These are phyloP conservation scores for Pontederia crassipes DNA, from an alignment of 176 grass and related monocot species.

Conservation along the genomic window DNA sequence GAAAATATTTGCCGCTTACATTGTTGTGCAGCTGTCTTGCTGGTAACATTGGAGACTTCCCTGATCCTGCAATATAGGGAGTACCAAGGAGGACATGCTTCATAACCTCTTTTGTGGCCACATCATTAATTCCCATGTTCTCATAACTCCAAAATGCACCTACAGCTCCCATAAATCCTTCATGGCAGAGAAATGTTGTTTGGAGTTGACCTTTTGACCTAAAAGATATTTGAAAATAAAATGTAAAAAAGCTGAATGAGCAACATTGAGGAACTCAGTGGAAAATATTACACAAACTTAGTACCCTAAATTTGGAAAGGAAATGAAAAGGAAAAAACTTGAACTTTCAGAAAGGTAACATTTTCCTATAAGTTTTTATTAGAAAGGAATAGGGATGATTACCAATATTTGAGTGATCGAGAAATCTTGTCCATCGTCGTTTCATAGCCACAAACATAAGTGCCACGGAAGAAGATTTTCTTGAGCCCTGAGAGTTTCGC, in stretches of 20 bases:
- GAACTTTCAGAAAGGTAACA: not conserved
- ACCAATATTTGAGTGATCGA: conserved; percentile 89
- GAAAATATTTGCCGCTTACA: conserved; percentile 27
- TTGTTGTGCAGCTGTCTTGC: conserved; percentile 26
- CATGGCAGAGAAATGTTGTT: conserved; percentile 91
- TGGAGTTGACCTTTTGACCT: conserved; percentile 99
- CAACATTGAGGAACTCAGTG: not conserved
- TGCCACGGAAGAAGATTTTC: conserved; percentile 91
- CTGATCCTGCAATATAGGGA: conserved; percentile 55
- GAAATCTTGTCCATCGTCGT: conserved; percentile 99
- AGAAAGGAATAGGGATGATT: conserved; percentile 12
- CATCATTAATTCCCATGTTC: conserved; percentile 93
- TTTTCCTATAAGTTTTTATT: not conserved
- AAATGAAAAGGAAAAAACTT: not conserved
- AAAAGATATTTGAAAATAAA: conserved; percentile 7
- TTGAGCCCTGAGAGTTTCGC: conserved; percentile 88
- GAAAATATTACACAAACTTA: not conserved
- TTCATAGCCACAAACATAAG: conserved; percentile 88
- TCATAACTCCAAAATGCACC: conserved; percentile 99
- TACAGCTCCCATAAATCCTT: conserved; percentile 88
- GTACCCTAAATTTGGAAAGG: not conserved
- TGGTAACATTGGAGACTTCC: conserved; percentile 55
- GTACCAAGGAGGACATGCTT: conserved; percentile 92
- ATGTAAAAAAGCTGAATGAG: not conserved
- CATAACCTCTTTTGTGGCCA: conserved; percentile 79